phyloP scores from a whole-genome alignment of 257 asterid species.

The Lycium ferocissimum region DNA sequence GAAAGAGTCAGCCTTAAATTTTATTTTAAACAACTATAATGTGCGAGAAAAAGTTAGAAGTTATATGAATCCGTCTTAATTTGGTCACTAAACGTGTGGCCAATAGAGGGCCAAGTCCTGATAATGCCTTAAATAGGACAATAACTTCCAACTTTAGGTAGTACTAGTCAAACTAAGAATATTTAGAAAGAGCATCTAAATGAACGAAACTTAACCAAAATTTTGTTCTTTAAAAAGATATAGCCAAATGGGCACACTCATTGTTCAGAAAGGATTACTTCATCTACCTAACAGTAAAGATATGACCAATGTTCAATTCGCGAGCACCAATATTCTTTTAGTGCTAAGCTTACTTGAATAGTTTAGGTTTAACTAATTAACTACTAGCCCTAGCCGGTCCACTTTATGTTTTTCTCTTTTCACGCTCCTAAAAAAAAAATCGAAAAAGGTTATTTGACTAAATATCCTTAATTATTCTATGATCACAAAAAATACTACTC shows the following conservation, averaged over 20 bases:
- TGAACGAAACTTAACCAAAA: not conserved
- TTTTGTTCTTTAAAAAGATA: not conserved
- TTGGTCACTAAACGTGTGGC: not conserved
- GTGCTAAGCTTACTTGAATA: not conserved
- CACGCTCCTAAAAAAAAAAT: too few relatives aligned
- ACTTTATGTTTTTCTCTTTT: too few relatives aligned
- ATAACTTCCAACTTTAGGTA: not conserved
- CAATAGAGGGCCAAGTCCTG: not conserved
- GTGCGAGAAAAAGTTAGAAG: not conserved
- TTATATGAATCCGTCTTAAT: not conserved
- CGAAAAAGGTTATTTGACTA: too few relatives aligned
- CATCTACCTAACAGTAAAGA: slow-evolving; percentile 13
- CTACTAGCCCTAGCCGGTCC: too few relatives aligned
- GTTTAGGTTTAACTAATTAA: not conserved
- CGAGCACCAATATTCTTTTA: not conserved
- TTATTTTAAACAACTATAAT: not conserved
- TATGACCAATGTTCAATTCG: not conserved
- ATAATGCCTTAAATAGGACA: not conserved
- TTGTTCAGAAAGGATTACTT: not conserved
- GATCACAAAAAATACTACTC: too few relatives aligned
- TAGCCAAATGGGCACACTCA: not conserved
- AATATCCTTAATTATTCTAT: too few relatives aligned
- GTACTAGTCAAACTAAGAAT: not conserved
- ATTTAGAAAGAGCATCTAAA: not conserved
- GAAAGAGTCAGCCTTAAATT: not conserved